Conservation (phyloP, 1,139 yeast species). For the Ogataea hybrid region DNA sequence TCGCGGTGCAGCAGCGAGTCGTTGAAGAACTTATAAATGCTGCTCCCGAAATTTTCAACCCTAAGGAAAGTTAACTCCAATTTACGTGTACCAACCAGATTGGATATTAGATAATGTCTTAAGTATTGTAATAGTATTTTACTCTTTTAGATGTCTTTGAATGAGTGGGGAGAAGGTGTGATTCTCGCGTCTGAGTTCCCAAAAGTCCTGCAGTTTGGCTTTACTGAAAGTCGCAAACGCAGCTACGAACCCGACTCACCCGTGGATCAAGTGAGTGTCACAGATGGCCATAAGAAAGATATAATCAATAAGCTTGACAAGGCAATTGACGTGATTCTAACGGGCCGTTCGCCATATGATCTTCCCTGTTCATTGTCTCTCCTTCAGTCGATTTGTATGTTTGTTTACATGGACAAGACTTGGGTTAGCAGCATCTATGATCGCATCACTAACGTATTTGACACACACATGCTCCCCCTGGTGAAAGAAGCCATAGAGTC, state of each 20-base stretch:
- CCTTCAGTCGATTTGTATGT: constrained; percentile 10
- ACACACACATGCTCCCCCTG: constrained; percentile 4
- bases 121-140: not conserved
- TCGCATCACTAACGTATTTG: constrained; percentile 9
- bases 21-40: constrained; percentile 78
- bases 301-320: constrained; percentile 4
- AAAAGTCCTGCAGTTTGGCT: not conserved
- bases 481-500: constrained; percentile 3
- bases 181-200: constrained; percentile 5
- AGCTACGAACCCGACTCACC: not conserved
- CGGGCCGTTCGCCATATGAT: constrained; percentile 2
- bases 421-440: constrained; percentile 8
- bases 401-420: constrained; percentile 11
- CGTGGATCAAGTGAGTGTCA: not conserved
- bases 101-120: not conserved
- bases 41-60: constrained; percentile 86
- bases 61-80: constrained; percentile 29
- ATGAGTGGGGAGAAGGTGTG: constrained; percentile 2
- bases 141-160: not conserved
- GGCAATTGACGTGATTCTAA: constrained; percentile 13
- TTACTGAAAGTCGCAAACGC: constrained; percentile 1
- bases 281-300: not conserved
- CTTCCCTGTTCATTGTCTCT: constrained; percentile 13
- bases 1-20: constrained; percentile 76
- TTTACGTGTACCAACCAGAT: not conserved